Base-by-base conservation (phyloP, 805 yeast genomes). In the Nakazawaea molendinolei region DNA sequence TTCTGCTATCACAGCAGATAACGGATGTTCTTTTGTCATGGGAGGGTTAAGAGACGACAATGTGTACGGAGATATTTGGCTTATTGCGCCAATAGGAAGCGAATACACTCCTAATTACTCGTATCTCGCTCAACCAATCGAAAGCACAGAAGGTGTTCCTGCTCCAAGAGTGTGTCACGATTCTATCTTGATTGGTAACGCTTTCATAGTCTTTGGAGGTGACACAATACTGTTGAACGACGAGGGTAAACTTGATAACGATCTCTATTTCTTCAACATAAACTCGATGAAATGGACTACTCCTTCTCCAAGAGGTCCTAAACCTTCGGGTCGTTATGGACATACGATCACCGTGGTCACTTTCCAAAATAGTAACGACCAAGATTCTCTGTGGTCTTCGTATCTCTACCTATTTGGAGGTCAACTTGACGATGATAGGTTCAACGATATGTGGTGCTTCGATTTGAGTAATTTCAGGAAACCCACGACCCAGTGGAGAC, bases 81-180 rank as follows among this genome's bases (percentile, higher is more conserved):
- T 82, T 41, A 67, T 90, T 39, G 73, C 73, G 44, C 79, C 85
- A 3, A 60, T 54, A 30, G 55, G 58, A 5, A 42, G 49, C 31
- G 65, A 67, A 8, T 50, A 57, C 35, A 69, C 56, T 37, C 60
- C 58, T 23, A 42, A 44, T 38, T 54, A 52, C 33, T 61, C 52
- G 46, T 61, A 59, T 46, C 59, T 50, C 51, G 76, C 63, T 30
- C 57, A 69, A 34, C 81, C 65, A 49, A 68, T 80, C 33, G 85
- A 82, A 41, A 84, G 83, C 42, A 74, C 76, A 34, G 86, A 80
- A 43, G 78, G 83, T 34, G 75, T 86, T 13, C 96, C 97, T 2
- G 90, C 95, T 14, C 96, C 97, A 23, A 77, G 98, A 49, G 96
- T 90, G 5, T 97, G 97, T 3, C 99, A 92, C 59, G 86, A 95